A percentile compares a stretch with the other conserved stretches of the same genome.
Conservation (phyloP, 352 stramenopile species). For the Halophytophthora polymorphica region DNA sequence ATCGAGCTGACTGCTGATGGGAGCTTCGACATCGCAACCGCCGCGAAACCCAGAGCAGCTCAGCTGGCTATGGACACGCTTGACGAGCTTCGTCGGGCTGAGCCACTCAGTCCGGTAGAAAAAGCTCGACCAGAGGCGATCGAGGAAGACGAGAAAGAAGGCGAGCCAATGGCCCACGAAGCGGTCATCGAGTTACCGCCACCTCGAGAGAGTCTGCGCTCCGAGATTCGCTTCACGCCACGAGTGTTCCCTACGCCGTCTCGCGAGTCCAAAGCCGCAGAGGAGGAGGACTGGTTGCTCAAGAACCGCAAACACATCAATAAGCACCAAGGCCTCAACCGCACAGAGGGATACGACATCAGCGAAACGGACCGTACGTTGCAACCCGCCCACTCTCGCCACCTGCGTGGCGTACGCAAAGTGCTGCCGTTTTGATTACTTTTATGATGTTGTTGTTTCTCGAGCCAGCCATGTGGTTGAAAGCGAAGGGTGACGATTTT, state of each 20-base stretch:
- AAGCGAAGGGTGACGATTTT: constrained; percentile 84
- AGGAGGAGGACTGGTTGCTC: constrained; percentile 81
- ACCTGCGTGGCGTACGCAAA: background rate
- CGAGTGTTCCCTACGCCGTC: constrained; percentile 75
- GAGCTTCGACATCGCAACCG: constrained; percentile 41
- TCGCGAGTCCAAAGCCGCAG: constrained; percentile 73
- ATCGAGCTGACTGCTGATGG: constrained; percentile 56
- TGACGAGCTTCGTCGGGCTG: background rate
- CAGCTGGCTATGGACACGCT: background rate
- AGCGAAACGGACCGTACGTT: constrained; percentile 79
- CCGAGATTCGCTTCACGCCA: constrained; percentile 73
- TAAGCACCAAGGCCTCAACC: constrained; percentile 60
- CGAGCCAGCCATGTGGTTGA: constrained; percentile 72
- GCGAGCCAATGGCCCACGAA: constrained; percentile 1
- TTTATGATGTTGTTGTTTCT: background rate
- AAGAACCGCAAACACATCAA: constrained; percentile 82
- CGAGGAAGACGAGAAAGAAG: constrained; percentile 4
- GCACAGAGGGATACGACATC: constrained; percentile 62
- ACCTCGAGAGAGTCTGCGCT: constrained; percentile 37
- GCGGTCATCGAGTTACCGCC: constrained; percentile 29
- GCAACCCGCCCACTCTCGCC: background rate
- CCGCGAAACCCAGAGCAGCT: background rate
- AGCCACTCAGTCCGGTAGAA: background rate
- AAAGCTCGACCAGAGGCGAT: constrained; percentile 9
- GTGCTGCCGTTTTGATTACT: background rate